Conservation (phyloP, 306 rosid species). For the Neltuma alba region DNA sequence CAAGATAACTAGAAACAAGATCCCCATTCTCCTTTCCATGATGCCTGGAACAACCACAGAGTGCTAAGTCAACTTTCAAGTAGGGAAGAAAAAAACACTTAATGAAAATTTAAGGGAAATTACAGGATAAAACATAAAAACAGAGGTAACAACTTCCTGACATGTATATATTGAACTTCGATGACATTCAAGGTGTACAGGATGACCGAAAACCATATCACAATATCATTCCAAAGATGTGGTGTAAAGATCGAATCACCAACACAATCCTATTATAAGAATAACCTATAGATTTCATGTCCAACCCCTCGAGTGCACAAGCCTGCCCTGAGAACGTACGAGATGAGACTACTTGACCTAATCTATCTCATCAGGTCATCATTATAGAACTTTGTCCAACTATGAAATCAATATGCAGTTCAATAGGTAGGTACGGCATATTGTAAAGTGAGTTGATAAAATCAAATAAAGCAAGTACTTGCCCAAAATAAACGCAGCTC, state of each 20-base stretch:
- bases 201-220: background rate
- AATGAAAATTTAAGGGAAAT: background rate
- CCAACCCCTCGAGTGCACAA: background rate
- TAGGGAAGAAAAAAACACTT: background rate
- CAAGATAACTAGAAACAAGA: conserved; percentile 55
- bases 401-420: conserved; percentile 6
- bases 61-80: conserved; percentile 15
- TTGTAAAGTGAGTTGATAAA: background rate
- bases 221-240: background rate
- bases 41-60: conserved; percentile 44
- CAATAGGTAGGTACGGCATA: background rate
- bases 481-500: conserved; percentile 11
- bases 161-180: background rate
- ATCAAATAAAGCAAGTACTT: background rate
- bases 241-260: background rate
- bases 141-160: background rate
- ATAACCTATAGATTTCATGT: background rate
- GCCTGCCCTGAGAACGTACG: background rate
- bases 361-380: background rate
- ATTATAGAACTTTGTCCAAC: background rate
- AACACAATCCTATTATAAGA: background rate
- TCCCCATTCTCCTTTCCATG: conserved; percentile 61
- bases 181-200: conserved; percentile 1
- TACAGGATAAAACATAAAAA: background rate
- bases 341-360: background rate